A percentile compares a stretch with the other conserved stretches of the same genome.
Evolutionary conservation across 139 green algal genomes (phyloP).

Genomic region (Chlamydomonas sp.): DNA sequence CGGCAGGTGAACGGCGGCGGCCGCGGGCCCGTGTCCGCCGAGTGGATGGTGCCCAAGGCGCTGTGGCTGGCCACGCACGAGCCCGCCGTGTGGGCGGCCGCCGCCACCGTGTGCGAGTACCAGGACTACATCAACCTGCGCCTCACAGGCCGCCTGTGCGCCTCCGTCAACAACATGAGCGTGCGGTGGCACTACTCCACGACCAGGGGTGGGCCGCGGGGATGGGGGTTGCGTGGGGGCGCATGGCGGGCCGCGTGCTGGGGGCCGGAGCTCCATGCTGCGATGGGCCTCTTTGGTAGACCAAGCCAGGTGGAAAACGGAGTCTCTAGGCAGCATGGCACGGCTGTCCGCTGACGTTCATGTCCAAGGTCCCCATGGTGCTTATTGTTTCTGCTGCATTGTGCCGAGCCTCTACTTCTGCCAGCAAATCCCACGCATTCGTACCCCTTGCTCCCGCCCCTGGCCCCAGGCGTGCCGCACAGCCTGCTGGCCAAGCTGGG

Average conservation of each 20-base stretch:
- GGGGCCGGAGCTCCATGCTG: no score
- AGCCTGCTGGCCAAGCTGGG: slow-evolving; percentile 60
- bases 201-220: background rate
- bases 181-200: slow-evolving; percentile 84
- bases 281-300: no score
- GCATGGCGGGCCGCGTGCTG: no score
- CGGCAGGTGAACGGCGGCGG: slow-evolving; percentile 78
- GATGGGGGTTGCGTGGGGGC: background rate
- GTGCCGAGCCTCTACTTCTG: background rate
- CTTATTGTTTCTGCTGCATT: no score
- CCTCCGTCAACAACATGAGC: slow-evolving; percentile 72
- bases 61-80: slow-evolving; percentile 79
- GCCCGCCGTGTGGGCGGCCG: slow-evolving; percentile 44
- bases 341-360: background rate
- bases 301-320: background rate
- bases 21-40: slow-evolving; percentile 72
- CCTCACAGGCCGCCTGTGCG: slow-evolving; percentile 77
- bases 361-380: no score
- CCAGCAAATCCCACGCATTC: background rate
- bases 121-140: slow-evolving; percentile 82
- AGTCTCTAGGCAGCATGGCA: background rate
- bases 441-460: background rate
- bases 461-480: slow-evolving; percentile 18
- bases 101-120: slow-evolving; percentile 79
- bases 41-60: slow-evolving; percentile 89